Evolutionary conservation across 768 basidiomycete genomes (phyloP), one percentile per base, ranked within the genome.

Genomic region (Phanerochaete carnosa): DNA sequence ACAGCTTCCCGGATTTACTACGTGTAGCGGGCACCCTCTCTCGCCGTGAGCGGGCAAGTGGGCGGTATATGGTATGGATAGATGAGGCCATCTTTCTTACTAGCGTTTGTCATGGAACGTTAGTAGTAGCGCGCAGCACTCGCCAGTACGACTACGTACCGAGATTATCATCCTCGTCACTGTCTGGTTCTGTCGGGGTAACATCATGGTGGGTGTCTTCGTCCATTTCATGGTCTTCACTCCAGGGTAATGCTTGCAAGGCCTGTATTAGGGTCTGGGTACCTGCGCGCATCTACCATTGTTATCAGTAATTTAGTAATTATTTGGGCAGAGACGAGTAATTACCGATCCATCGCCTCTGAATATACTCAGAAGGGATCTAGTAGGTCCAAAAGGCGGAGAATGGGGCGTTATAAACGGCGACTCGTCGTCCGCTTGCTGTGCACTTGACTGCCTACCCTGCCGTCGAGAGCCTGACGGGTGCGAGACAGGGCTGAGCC

Each of bases 241-340:
- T 80, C 88, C 87, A 90, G 22, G 92, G 93, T 45, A 94, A 78
- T 1, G 91, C 92, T 67, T 94, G 92, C 15, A 94, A 78, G 3
- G 90, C 92, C 74, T 94, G 92, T 39, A 94, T 94, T 53, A 94
- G 83, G 2, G 92, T 90, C 70, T 94, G 93, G 2, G 92, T 94
- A 16, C 92, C 92, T 26, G 87, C 84, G 43, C 90, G 87, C 86
- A 94, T 89, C 92, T 94, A 69, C 37, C 64, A 57, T 46, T 47
- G 51, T 46, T 58, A 52, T 62, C 15, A 45, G 39, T 49, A 49
- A 7, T 50, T 62, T n/a, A 53, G 39, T 19, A 50, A 45, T n/a
- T 46, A 45, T 59, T 51, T 33, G n/a, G 13, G 51, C 45, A 19
- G 23, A 28, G 16, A 61, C 29, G 35, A 33, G 45, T 56, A 75